phyloP scores from a whole-genome alignment of 2,329 filamentous ascomycete species.

The Sporothrix brasiliensis region DNA sequence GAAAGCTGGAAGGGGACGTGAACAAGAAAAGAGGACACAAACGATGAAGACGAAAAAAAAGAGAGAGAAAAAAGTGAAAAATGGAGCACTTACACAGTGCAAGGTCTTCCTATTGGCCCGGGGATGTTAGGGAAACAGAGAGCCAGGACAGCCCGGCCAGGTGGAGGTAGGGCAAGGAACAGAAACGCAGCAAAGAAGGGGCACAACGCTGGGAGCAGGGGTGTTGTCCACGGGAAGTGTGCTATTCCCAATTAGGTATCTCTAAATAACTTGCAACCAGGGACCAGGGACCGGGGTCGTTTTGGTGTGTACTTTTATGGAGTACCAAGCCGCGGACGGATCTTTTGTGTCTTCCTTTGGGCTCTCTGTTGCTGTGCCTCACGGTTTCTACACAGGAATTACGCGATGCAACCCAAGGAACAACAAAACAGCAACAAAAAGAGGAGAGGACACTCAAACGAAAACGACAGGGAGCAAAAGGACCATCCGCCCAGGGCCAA shows the following conservation, averaged over 20 bases:
- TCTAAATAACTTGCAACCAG: constrained; percentile 18
- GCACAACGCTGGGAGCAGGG: background rate
- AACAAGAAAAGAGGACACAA: background rate
- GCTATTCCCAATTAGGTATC: constrained; percentile 15
- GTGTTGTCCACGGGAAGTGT: background rate
- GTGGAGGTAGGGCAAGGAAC: background rate
- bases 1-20: background rate
- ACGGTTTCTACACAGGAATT: background rate
- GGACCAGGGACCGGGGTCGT: background rate
- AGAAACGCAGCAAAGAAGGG: background rate
- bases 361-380: too few relatives aligned
- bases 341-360: background rate
- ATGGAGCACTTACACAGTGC: background rate
- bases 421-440: background rate
- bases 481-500: background rate
- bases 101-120: constrained; percentile 27
- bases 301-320: background rate
- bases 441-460: background rate
- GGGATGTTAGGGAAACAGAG: background rate
- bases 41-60: background rate
- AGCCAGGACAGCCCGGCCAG: constrained; percentile 1
- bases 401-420: constrained; percentile 29
- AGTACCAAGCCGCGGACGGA: too few relatives aligned
- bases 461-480: background rate
- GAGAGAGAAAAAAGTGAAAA: background rate